phyloP scores from a whole-genome alignment of 495 filamentous ascomycete genomes.

The Xylaria flabelliformis region DNA sequence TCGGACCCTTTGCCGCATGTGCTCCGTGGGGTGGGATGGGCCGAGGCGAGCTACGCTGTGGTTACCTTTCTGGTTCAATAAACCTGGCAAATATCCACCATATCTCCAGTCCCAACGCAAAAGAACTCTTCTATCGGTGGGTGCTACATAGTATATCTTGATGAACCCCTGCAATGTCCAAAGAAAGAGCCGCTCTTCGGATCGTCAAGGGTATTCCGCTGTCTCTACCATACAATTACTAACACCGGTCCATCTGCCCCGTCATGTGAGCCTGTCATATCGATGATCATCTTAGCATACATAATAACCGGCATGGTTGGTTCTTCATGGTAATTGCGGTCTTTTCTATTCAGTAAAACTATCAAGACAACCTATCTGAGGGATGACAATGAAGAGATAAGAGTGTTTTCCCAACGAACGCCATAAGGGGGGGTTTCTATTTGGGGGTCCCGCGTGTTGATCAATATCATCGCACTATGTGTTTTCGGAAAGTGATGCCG shows the following conservation, averaged over 20 bases:
- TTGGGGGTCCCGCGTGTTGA: neutral
- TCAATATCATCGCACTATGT: neutral
- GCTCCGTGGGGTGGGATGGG: neutral
- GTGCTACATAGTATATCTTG: neutral
- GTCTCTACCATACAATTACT: conserved; percentile 9
- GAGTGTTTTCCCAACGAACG: neutral
- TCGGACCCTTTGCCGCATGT: neutral
- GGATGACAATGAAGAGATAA: neutral
- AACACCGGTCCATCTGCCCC: conserved; percentile 2
- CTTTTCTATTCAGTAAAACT: neutral
- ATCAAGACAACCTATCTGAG: neutral
- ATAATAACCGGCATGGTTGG: conserved; percentile 16
- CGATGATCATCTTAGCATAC: conserved; percentile 14
- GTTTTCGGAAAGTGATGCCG: conserved; percentile 10
- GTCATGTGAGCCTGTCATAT: conserved; percentile 18
- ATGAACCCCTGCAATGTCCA: neutral
- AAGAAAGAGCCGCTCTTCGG: conserved; percentile 18
- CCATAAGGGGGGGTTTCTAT: neutral
- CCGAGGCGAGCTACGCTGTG: neutral
- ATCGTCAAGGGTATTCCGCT: conserved; percentile 5
- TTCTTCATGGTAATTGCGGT: neutral
- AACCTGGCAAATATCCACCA: neutral
- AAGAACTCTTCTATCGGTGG: neutral
- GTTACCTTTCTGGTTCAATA: neutral
- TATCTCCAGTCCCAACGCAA: neutral